Base-by-base conservation (phyloP, 129 eudicot genomes). In the Escallonia rubra region DNA sequence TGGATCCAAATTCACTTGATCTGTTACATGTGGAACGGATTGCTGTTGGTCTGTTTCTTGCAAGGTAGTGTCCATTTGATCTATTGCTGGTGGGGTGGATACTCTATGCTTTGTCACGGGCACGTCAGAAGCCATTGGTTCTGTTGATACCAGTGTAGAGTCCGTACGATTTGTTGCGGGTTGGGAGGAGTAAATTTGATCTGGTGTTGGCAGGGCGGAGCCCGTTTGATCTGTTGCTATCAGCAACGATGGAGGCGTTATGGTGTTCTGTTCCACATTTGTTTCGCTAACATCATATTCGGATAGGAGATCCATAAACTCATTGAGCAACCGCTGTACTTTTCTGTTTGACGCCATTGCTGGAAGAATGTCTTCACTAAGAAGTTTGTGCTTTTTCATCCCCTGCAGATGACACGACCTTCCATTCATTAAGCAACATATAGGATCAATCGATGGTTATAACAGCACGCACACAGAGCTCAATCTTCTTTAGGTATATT, bases 321-420 rank as follows among this genome's bases (percentile, higher is more conserved):
- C 99, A 34, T 90, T 90, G 1, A 94, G 94, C 73, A 94, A 73
- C 54, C 99, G 76, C 49, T 94, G 99, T 2, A 94, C 96, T 81
- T 94, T 90, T 42, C 97, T 74, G 77, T 94, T 94, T 5, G 99
- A 94, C 5, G 99, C 99, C 94, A 94, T 77, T 66, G 99, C 99
- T 8, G 99, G 97, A 79, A 94, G 99, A 74, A 94, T 87, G 71
- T 94, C 99, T 75, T 94, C 94, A 48, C 87, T 86, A 10, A 94
- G 78, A 53, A 94, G 88, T 76, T 87, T 90, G 70, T 90, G 99
- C 57, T 94, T 94, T 57, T 81, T 80, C 90, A 94, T 72, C 51
- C 99, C 97, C 99, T 94, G 87, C 55, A 75, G 14, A 46, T 2
- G 11, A 14, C 67, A 48, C 15, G 41, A 51, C 1, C 10, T 23